phyloP scores from a whole-genome alignment of 2,329 filamentous ascomycete species.

The Eurotiales sp. region DNA sequence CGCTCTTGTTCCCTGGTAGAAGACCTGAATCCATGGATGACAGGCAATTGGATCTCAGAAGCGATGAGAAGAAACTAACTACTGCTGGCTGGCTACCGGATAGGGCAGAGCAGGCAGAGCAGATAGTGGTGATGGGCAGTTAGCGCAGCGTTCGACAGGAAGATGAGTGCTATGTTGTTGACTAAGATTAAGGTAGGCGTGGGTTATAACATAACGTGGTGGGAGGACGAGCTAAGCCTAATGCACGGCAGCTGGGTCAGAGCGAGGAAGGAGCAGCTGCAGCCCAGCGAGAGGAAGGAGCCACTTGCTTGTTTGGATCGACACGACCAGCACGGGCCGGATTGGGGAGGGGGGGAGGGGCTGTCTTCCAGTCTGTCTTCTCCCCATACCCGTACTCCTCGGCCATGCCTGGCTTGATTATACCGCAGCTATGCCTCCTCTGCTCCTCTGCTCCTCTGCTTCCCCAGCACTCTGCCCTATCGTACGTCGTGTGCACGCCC shows the following conservation, averaged over 20 bases:
- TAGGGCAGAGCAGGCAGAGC: not conserved
- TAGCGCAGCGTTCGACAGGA: too few relatives aligned
- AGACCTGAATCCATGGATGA: constrained; percentile 10
- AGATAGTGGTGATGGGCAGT: too few relatives aligned
- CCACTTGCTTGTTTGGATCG: constrained; percentile 14
- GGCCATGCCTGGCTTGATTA: too few relatives aligned
- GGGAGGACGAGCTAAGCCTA: not conserved
- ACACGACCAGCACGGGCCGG: constrained; percentile 16
- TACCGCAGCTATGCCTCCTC: too few relatives aligned
- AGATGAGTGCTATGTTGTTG: not conserved
- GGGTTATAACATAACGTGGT: too few relatives aligned
- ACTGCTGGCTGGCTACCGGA: not conserved
- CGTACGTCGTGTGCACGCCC: too few relatives aligned
- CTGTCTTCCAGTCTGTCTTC: too few relatives aligned
- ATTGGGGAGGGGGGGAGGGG: constrained; percentile 3
- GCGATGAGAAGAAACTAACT: not conserved
- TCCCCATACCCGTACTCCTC: too few relatives aligned
- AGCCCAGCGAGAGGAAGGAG: too few relatives aligned
- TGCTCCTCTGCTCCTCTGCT: too few relatives aligned
- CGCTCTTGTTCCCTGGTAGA: constrained; percentile 9
- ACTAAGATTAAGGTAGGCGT: not conserved
- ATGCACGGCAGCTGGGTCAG: too few relatives aligned
- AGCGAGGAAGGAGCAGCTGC: constrained; percentile 2
- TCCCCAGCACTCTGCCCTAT: too few relatives aligned
- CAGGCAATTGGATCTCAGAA: not conserved